phyloP scores from a whole-genome alignment of 345 rosid genomes.

The Ricinus communis region DNA sequence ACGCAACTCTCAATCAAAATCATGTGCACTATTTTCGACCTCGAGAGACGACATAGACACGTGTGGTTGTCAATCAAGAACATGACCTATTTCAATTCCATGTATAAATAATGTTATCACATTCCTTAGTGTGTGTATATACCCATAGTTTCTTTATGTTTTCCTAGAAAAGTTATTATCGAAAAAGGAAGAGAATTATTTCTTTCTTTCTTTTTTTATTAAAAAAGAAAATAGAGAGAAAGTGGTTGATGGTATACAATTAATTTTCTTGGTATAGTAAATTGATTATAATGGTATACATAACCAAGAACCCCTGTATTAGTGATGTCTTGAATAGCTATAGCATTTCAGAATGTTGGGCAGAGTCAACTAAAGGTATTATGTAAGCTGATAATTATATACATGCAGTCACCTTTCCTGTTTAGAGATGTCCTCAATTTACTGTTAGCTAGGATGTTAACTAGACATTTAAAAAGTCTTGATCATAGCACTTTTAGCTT shows the following conservation, averaged over 20 bases:
- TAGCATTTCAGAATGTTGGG: conserved; percentile 25
- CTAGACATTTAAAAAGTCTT: not conserved
- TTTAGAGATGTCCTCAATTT: not conserved
- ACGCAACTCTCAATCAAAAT: conserved; percentile 26
- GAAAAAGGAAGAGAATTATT: too few species aligned
- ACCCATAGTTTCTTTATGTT: not conserved
- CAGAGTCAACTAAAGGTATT: conserved; percentile 20
- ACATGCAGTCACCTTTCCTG: not conserved
- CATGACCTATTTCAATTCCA: not conserved
- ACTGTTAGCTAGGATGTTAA: not conserved
- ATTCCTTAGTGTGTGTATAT: not conserved
- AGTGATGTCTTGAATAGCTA: not conserved
- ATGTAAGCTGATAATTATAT: not conserved
- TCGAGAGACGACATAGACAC: conserved; percentile 24
- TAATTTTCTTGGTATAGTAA: too few species aligned
- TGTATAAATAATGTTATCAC: conserved; percentile 11
- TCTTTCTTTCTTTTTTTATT: too few species aligned
- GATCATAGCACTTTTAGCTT: not conserved
- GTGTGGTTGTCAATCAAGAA: conserved; percentile 25
- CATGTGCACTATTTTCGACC: conserved; percentile 15
- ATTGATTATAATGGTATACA: too few species aligned
- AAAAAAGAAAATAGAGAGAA: too few species aligned
- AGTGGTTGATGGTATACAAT: too few species aligned
- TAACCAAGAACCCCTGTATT: not conserved
- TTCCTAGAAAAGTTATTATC: not conserved